Conservation (phyloP, 2,329 filamentous ascomycete genomes). For the Pseudogymnoascus sp. region DNA sequence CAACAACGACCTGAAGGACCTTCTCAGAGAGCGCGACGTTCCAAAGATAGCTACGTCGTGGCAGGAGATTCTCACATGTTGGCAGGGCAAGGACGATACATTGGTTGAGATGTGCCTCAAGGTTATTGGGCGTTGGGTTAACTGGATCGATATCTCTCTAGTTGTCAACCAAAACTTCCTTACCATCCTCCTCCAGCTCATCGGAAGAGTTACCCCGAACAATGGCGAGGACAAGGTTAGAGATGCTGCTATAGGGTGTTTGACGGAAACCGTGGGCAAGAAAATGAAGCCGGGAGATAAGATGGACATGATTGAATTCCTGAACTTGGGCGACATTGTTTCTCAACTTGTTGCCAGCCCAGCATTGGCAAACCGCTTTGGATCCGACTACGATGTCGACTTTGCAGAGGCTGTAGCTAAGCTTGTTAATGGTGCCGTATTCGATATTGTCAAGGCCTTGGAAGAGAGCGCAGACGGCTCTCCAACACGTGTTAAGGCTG, state of each 20-base stretch:
- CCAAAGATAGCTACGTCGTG: slow-evolving; percentile 81
- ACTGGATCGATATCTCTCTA: slow-evolving; percentile 95
- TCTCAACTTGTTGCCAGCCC: slow-evolving; percentile 79
- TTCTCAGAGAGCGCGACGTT: slow-evolving; percentile 79
- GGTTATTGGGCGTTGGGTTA: slow-evolving; percentile 94
- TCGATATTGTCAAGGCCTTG: slow-evolving; percentile 79
- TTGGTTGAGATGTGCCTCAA: slow-evolving; percentile 84
- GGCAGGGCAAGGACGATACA: slow-evolving; percentile 55
- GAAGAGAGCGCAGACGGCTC: slow-evolving; percentile 59
- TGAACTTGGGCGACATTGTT: slow-evolving; percentile 81
- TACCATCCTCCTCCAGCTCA: slow-evolving; percentile 74
- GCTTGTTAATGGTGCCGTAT: slow-evolving; percentile 82
- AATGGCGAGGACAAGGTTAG: slow-evolving; percentile 69
- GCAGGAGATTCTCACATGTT: slow-evolving; percentile 81
- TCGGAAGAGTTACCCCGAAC: slow-evolving; percentile 62
- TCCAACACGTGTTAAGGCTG: slow-evolving; percentile 64
- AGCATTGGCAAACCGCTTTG: slow-evolving; percentile 70
- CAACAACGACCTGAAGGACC: slow-evolving; percentile 84
- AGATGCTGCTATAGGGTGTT: slow-evolving; percentile 85
- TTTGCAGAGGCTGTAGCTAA: slow-evolving; percentile 92
- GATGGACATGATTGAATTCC: slow-evolving; percentile 83
- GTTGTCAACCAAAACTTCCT: slow-evolving; percentile 88
- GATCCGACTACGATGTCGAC: slow-evolving; percentile 87
- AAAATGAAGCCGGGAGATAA: slow-evolving; percentile 96
- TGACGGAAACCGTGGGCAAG: slow-evolving; percentile 94